Base-by-base conservation (phyloP, 495 filamentous ascomycete genomes). In the Penicillium turbatum region DNA sequence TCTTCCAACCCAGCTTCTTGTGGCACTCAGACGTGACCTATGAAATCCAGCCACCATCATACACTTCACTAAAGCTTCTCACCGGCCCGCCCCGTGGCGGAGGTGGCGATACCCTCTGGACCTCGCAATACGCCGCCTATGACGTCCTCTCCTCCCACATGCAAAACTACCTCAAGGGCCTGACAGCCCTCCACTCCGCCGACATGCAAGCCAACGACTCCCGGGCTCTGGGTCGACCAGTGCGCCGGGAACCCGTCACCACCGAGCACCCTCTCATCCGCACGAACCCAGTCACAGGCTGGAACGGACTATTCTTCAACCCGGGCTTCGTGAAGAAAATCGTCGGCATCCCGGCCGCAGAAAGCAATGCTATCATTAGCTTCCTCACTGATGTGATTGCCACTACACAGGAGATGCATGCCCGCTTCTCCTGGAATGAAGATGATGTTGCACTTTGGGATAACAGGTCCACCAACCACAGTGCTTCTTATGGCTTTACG, bases 401-500 rank as follows among this genome's bases (percentile, higher is more conserved):
- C 9, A 84, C 79, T 2, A 81, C 72, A 1, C 82, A 84, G 58
- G 87, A 91, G 62, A 68, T 82, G 37, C 85, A 89, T 60, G 86
- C 80, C 11, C 81, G 87, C 16, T 87, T 89, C 60, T 78, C 81
- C 57, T 90, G 86, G 86, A 75, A 79, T 48, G 78, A 85, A 59
- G 74, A 82, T 37, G 86, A 86, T 21, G 83, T 90, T 21, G 85
- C 86, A 1, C 71, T 91, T 51, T 90, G 87, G 87, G 87, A 90
- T 54, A 91, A 91, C 54, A 74, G 86, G 5, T 79, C 84, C 11
- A 77, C 72, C 44, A 85, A 81, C 44, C 82, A 86, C 56, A 67
- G 78, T 21, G 82, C 82, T 8, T 78, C 80, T 4, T 85, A 81
- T 53, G 82, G 82, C 5, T 85, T 85, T 62, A 72, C 78, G 6